Base-by-base conservation (phyloP, 345 rosid genomes). In the Hibiscus mutabilis region DNA sequence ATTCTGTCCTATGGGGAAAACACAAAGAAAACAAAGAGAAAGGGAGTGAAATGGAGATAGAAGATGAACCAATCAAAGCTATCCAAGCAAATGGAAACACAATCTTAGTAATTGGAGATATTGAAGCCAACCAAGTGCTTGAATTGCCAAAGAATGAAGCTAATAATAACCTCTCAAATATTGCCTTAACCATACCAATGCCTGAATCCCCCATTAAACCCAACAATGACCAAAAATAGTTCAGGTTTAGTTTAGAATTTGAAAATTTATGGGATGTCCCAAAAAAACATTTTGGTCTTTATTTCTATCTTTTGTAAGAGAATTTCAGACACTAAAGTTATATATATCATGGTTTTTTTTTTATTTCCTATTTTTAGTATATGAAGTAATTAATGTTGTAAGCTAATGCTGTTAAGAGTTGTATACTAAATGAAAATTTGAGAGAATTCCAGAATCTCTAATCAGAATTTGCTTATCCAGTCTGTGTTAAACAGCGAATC, bases 1-100 rank as follows among this genome's bases (percentile, higher is more conserved):
- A 88, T 77, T 78, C 89, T 0, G 87, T 90, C 16, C 86, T 94
- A 42, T 94, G 98, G 98, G 97, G 98, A 5, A 91, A 91, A 46
- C 96, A 91, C 72, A 82, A 83, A 74, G 96, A 94, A 71, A 88
- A 80, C 77, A 81, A 84, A 56, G 79, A 78, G 53, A 70, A 58
- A 18, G 70, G 72, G 10, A 13, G 11, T 1, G 74, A 44, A 44
- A 72, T 68, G 27, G 70, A 73, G 13, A 16, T n/a, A 0, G 74
- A 52, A 44, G 70, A 60, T 57, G 60, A 89, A 21, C 83, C 75
- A 0, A 76, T 84, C 2, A 89, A 83, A 75, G 77, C 76, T 33
- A 49, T 58, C 21, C 76, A 72, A n/a, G 80, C 61, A 24, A 81
- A 79, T 76, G 85, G 81, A 1, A 78, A 74, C 16, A 58, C 80